These are phyloP conservation scores for Blastocystis sp. DNA, from an alignment of 352 stramenopile genomes.

Conservation along the genomic window DNA sequence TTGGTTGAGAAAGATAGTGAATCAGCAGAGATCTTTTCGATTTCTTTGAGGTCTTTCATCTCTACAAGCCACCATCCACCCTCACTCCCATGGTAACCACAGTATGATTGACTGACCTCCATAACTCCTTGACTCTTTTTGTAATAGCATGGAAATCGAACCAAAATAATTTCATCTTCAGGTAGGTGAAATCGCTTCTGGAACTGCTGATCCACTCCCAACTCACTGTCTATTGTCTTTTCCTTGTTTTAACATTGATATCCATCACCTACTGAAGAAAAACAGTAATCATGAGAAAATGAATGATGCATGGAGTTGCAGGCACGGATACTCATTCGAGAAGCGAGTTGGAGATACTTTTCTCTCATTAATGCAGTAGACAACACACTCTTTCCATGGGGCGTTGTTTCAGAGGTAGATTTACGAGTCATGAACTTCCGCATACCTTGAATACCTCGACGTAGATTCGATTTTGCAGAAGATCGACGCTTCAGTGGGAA, in stretches of 20 bases:
- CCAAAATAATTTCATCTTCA: neutral
- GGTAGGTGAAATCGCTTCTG: neutral
- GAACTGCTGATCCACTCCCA: no score
- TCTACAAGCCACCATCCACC: neutral
- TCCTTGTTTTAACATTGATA: no score
- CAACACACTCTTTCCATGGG: neutral
- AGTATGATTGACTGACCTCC: neutral
- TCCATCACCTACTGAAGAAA: no score
- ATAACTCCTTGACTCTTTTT: neutral
- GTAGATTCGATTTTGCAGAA: neutral
- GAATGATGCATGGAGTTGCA: neutral
- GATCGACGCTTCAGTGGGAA: neutral
- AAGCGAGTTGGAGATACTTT: conserved; percentile 18
- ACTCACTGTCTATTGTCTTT: no score
- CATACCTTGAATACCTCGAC: neutral
- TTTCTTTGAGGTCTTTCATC: neutral
- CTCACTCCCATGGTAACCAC: neutral
- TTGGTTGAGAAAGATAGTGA: neutral
- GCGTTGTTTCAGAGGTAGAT: neutral
- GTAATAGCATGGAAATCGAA: neutral
- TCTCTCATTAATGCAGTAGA: neutral
- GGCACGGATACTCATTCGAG: neutral
- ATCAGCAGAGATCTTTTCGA: neutral
- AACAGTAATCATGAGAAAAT: no score
- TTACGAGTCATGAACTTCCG: neutral